phyloP scores from a whole-genome alignment of 495 filamentous ascomycete species.

The Penicillium cataractarum region DNA sequence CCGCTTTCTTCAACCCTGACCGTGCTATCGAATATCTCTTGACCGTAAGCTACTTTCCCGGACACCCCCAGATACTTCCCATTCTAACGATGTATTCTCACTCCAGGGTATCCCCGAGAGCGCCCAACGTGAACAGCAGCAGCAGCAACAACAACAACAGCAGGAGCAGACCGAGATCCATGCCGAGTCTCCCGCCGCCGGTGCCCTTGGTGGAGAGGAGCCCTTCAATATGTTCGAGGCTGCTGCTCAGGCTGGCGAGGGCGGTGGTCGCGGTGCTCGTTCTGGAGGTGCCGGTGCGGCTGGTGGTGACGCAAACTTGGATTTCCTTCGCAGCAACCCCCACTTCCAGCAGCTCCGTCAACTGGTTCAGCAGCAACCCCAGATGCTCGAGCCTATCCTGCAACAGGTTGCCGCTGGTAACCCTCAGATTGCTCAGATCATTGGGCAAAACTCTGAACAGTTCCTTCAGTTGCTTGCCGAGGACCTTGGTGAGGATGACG shows the following conservation, averaged over 20 bases:
- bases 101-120: slow-evolving; percentile 85
- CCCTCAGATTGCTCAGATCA: slow-evolving; percentile 88
- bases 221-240: slow-evolving; percentile 93
- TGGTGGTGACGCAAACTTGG: slow-evolving; percentile 68
- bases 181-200: slow-evolving; percentile 40
- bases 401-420: slow-evolving; percentile 96
- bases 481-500: slow-evolving; percentile 62
- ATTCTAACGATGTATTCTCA: slow-evolving; percentile 15
- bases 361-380: slow-evolving; percentile 94
- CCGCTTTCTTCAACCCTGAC: slow-evolving; percentile 95
- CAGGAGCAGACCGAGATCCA: slow-evolving; percentile 31
- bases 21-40: slow-evolving; percentile 95
- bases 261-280: slow-evolving; percentile 54
- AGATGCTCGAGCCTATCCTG: slow-evolving; percentile 97
- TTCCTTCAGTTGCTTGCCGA: slow-evolving; percentile 88
- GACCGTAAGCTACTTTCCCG: slow-evolving; percentile 60
- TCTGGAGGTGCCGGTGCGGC: slow-evolving; percentile 57
- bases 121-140: slow-evolving; percentile 70
- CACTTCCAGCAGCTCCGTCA: slow-evolving; percentile 98
- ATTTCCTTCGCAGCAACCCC: slow-evolving; percentile 93
- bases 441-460: slow-evolving; percentile 86
- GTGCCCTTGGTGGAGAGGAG: slow-evolving; percentile 58
- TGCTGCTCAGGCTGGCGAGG: slow-evolving; percentile 73
- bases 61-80: not conserved
- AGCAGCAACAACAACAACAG: slow-evolving; percentile 31